Conservation (phyloP, 768 basidiomycete genomes). For the Trametopsis cervina region DNA sequence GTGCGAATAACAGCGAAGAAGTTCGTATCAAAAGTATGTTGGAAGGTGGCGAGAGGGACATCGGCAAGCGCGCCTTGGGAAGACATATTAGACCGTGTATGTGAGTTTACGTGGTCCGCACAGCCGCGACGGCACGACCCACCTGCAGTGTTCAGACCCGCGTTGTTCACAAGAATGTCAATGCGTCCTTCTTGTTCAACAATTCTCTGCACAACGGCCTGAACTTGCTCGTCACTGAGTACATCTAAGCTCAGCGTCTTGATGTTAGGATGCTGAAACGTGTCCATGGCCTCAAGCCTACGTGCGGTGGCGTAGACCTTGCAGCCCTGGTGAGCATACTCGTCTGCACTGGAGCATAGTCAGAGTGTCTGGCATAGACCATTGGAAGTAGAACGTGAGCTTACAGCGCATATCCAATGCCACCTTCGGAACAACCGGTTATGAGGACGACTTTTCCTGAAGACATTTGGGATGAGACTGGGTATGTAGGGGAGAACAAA, state of each 20-base stretch:
- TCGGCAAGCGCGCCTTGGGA: conserved; percentile 43
- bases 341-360: too few relatives aligned
- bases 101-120: neutral
- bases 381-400: conserved; percentile 3
- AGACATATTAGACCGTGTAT: too few relatives aligned
- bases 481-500: too few relatives aligned
- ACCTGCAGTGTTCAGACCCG: conserved; percentile 46
- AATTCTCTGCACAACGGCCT: conserved; percentile 42
- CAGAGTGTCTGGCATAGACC: neutral
- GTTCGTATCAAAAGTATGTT: conserved; percentile 57
- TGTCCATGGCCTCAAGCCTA: conserved; percentile 51
- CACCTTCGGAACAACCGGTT: conserved; percentile 70
- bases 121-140: conserved; percentile 10
- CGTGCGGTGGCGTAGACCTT: conserved; percentile 75
- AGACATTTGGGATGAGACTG: neutral
- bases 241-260: conserved; percentile 54
- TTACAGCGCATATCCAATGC: conserved; percentile 65
- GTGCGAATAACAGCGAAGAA: conserved; percentile 55
- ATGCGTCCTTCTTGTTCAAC: conserved; percentile 51
- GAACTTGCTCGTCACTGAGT: conserved; percentile 49
- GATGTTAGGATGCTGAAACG: conserved; percentile 39
- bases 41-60: conserved; percentile 44
- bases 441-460: conserved; percentile 45
- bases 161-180: conserved; percentile 76
- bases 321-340: conserved; percentile 59